A percentile compares a stretch with the other conserved stretches of the same genome.
Evolutionary conservation across 805 yeast genomes (phyloP).

Genomic region (Metschnikowia reukaufii): DNA sequence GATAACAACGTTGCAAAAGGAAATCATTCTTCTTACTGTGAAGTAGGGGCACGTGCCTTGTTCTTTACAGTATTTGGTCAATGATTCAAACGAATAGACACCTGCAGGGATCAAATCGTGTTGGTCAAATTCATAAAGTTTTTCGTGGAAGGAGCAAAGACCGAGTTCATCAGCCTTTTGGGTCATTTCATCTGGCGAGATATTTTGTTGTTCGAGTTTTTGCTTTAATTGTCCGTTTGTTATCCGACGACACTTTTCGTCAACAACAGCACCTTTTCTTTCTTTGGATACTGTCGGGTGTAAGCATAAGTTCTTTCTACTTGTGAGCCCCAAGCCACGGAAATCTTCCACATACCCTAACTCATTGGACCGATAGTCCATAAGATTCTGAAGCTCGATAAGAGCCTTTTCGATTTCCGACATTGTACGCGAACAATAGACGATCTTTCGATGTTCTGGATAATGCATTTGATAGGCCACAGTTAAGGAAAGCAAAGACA

Average conservation of each 20-base stretch:
- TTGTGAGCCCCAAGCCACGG: conserved; percentile 89
- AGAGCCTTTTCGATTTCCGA: conserved; percentile 97
- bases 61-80: conserved; percentile 72
- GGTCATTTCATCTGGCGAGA: conserved; percentile 50
- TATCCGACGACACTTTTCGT: conserved; percentile 92
- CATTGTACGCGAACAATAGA: conserved; percentile 99
- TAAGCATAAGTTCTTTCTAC: conserved; percentile 90
- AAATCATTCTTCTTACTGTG: conserved; percentile 96
- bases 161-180: conserved; percentile 35
- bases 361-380: conserved; percentile 82
- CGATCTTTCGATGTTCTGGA: conserved; percentile 90
- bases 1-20: conserved; percentile 89
- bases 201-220: conserved; percentile 48
- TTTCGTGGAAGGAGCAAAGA: conserved; percentile 89
- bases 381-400: conserved; percentile 82
- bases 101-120: conserved; percentile 89
- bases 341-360: conserved; percentile 88
- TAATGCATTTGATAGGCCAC: conserved; percentile 95
- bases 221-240: conserved; percentile 87
- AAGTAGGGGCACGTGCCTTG: conserved; percentile 93
- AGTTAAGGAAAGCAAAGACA: conserved; percentile 84
- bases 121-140: conserved; percentile 81
- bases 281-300: conserved; percentile 88
- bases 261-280: conserved; percentile 87
- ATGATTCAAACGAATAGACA: conserved; percentile 88